These are phyloP conservation scores for Thraustotheca clavata DNA, from an alignment of 352 stramenopile species.

Conservation along the genomic window DNA sequence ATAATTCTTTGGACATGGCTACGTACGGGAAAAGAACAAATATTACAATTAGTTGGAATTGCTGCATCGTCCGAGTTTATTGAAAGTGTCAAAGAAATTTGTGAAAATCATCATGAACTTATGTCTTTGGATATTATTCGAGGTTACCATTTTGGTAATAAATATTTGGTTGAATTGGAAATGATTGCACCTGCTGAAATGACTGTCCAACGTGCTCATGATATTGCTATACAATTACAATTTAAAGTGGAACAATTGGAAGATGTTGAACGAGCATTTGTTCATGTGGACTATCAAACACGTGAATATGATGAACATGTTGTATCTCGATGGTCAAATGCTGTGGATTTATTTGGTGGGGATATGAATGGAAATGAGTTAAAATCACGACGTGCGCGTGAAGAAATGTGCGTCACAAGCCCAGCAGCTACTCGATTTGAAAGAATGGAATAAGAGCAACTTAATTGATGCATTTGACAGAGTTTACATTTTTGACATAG, in stretches of 20 bases:
- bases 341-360: conserved; percentile 23
- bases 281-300: conserved; percentile 92
- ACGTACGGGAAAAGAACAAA: conserved; percentile 87
- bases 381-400: too few relatives aligned
- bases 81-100: conserved; percentile 77
- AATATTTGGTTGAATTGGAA: conserved; percentile 93
- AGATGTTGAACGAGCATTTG: conserved; percentile 91
- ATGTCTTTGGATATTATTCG: conserved; percentile 86
- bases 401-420: too few relatives aligned
- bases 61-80: conserved; percentile 82
- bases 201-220: conserved; percentile 86
- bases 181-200: conserved; percentile 88
- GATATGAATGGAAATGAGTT: not conserved
- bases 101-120: conserved; percentile 47
- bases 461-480: too few relatives aligned
- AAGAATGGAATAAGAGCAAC: too few relatives aligned
- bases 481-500: too few relatives aligned
- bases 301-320: conserved; percentile 69
- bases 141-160: conserved; percentile 91
- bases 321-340: conserved; percentile 41
- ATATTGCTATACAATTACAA: conserved; percentile 92
- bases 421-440: too few relatives aligned
- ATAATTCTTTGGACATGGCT: conserved; percentile 92
- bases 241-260: conserved; percentile 89
- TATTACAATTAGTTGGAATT: conserved; percentile 69